Evolutionary conservation across 306 rosid genomes (phyloP).

Genomic region (Sechiopsis laciniata): DNA sequence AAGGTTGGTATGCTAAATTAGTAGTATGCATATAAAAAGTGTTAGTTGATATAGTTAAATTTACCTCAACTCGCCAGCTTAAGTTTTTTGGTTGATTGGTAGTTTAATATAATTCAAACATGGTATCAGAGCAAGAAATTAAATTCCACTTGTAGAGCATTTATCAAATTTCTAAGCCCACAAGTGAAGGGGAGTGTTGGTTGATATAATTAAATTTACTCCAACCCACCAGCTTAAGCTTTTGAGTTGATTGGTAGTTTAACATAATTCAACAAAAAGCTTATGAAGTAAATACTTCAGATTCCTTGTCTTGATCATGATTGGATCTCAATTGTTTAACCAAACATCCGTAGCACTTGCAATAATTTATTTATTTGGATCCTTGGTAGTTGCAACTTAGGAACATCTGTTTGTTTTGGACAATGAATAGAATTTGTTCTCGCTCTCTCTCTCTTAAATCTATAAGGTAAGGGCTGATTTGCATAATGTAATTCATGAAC

Average conservation of each 20-base stretch:
- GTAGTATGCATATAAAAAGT: background rate
- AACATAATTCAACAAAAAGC: background rate
- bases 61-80: too few relatives aligned
- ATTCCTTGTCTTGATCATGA: background rate
- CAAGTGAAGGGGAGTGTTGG: too few relatives aligned
- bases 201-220: too few relatives aligned
- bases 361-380: background rate
- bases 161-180: too few relatives aligned
- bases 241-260: too few relatives aligned
- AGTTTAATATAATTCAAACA: too few relatives aligned
- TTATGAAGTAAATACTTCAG: background rate
- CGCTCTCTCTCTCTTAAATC: background rate
- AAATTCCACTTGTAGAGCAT: too few relatives aligned
- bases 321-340: background rate
- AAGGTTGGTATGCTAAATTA: slow-evolving; percentile 44
- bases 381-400: background rate
- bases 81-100: too few relatives aligned
- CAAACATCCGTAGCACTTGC: background rate
- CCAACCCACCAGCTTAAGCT: too few relatives aligned
- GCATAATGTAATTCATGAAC: background rate
- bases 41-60: too few relatives aligned
- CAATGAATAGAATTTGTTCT: background rate
- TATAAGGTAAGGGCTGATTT: background rate
- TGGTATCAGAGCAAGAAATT: too few relatives aligned
- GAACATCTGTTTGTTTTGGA: background rate